These are phyloP conservation scores for Knoxdaviesia proteae DNA, from an alignment of 2,329 filamentous ascomycete species.

Conservation along the genomic window DNA sequence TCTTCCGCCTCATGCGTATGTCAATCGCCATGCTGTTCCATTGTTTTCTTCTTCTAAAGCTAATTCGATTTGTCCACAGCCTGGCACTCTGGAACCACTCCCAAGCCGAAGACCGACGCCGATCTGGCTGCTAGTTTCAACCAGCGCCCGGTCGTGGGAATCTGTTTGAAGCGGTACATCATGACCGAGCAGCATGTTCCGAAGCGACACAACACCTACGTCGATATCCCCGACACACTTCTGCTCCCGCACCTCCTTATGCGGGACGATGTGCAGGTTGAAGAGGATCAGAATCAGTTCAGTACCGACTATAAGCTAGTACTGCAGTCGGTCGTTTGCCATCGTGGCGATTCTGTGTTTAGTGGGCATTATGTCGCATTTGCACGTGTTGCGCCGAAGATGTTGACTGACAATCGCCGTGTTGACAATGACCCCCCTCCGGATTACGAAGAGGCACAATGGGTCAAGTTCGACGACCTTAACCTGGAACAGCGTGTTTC, in stretches of 20 bases:
- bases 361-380: conserved; percentile 85
- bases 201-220: conserved; percentile 54
- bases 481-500: conserved; percentile 43
- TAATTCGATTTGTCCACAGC: conserved; percentile 29
- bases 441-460: conserved; percentile 51
- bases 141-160: conserved; percentile 66
- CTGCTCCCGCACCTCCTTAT: conserved; percentile 63
- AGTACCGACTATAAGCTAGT: conserved; percentile 86
- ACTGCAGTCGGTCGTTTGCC: conserved; percentile 79
- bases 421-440: conserved; percentile 36
- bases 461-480: conserved; percentile 91
- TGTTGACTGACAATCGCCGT: conserved; percentile 37
- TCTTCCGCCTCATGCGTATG: conserved; percentile 80
- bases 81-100: conserved; percentile 52
- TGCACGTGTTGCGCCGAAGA: conserved; percentile 48
- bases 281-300: conserved; percentile 36
- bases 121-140: conserved; percentile 83
- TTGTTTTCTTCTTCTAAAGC: conserved; percentile 6
- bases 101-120: conserved; percentile 39
- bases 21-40: conserved; percentile 8
- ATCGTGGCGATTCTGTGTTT: conserved; percentile 66
- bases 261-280: conserved; percentile 48
- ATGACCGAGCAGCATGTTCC: conserved; percentile 50
- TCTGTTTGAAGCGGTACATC: conserved; percentile 80
- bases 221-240: conserved; percentile 69